Evolutionary conservation across 805 yeast species (phyloP), one percentile per base, ranked within the genome.

Genomic region (Ogataea methanolica): DNA sequence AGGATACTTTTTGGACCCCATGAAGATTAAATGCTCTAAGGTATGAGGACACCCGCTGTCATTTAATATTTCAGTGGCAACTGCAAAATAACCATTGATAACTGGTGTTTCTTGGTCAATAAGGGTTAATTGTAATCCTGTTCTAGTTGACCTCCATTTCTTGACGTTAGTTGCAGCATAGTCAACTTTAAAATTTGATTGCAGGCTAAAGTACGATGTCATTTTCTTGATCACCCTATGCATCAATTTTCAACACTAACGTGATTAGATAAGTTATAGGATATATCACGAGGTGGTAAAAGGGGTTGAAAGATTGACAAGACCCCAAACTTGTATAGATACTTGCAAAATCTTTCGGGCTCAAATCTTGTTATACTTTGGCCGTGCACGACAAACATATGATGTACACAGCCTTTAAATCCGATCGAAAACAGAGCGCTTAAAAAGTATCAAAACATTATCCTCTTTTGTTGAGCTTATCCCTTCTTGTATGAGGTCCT

Each of bases 31-130:
- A 68, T 94, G 99, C 68, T 94, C 99, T 44, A 94, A 68, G 1
- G 99, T 94, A 60, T 94, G 99, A 1, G 99, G 99, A 53, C 88
- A 80, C 7, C 99, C 99, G 22, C 90, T 79, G 63, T 91, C 94
- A 60, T 89, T 82, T 21, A 75, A 71, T 44, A 88, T 88, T 64
- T 94, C 98, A 1, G 98, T 90, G 16, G 96, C 97, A 4, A 94
- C 96, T 1, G 97, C 95, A 66, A 94, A 89, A 61, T 85, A 86
- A n/a, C 98, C 99, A 59, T 84, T 83, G 3, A 94, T 90, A 33
- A 89, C 75, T 2, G 98, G 97, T 2, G 96, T 83, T 26, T 89
- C 83, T 59, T 85, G 87, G 59, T 83, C 76, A 36, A 94, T 73
- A 52, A 88, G 77, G 12, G 87, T 85, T 22, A 90, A 67, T 64